These are phyloP conservation scores for Candida dajiaensis DNA, from an alignment of 805 yeast genomes.

Conservation along the genomic window DNA sequence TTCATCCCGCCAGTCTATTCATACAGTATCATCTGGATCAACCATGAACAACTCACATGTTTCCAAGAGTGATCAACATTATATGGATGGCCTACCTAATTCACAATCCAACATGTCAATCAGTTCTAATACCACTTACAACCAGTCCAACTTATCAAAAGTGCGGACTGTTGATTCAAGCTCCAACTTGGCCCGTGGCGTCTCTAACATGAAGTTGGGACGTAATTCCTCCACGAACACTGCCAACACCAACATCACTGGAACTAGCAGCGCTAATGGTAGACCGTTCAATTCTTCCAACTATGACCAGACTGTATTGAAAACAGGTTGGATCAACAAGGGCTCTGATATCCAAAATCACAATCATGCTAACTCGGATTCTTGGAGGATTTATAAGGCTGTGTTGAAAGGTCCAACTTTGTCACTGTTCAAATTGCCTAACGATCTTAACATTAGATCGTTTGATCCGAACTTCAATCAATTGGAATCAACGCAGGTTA, in stretches of 20 bases:
- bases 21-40: not conserved
- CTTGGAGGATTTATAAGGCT: constrained; percentile 48
- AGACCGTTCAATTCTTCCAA: constrained; percentile 25
- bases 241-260: too few species aligned
- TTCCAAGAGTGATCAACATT: not conserved
- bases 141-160: constrained; percentile 4
- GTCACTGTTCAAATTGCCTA: constrained; percentile 53
- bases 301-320: constrained; percentile 36
- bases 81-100: not conserved
- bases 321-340: constrained; percentile 58
- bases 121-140: not conserved
- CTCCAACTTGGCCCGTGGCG: constrained; percentile 6
- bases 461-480: constrained; percentile 28
- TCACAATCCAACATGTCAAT: not conserved
- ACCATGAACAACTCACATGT: not conserved
- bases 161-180: constrained; percentile 6
- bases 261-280: constrained; percentile 1
- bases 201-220: not conserved
- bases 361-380: constrained; percentile 17
- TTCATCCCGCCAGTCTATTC: not conserved
- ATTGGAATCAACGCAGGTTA: constrained; percentile 1
- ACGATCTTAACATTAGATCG: constrained; percentile 37
- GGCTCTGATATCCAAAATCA: constrained; percentile 28
- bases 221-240: not conserved
- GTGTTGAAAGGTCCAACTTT: constrained; percentile 67